Evolutionary conservation across 495 filamentous ascomycete genomes (phyloP).

Genomic region (Cercophora samala): DNA sequence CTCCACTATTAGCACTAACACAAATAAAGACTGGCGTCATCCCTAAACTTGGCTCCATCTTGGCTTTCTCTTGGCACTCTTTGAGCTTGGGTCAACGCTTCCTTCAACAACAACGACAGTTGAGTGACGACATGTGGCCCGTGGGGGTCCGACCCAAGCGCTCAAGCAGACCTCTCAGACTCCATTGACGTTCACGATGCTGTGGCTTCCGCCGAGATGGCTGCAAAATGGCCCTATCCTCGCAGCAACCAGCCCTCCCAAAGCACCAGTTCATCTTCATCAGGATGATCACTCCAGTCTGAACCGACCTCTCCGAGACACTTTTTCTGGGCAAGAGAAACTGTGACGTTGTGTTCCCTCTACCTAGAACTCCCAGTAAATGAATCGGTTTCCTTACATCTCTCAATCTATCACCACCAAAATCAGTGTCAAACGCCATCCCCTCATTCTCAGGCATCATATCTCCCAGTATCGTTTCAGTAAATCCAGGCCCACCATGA

Average conservation of each 20-base stretch:
- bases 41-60: not conserved
- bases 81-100: not conserved
- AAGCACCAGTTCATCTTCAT: not conserved
- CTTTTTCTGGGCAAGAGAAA: not conserved
- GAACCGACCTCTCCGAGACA: not conserved
- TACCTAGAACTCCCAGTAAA: not conserved
- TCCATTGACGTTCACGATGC: not conserved
- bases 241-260: too few relatives aligned
- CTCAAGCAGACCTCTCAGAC: not conserved
- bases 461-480: not conserved
- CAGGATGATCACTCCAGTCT: not conserved
- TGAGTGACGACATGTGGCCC: slow-evolving; percentile 16
- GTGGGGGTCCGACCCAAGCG: not conserved
- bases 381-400: not conserved
- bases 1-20: not conserved
- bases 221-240: not conserved
- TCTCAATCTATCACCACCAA: not conserved
- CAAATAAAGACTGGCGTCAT: not conserved
- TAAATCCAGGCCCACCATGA: slow-evolving; percentile 9
- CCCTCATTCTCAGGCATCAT: not conserved
- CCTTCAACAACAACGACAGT: not conserved
- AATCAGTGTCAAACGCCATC: not conserved
- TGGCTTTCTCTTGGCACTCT: not conserved
- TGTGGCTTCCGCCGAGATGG: not conserved
- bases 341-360: not conserved